These are phyloP conservation scores for barley (Hordeum vulgare) DNA, from an alignment of 176 grass and related monocot species.

Conservation along the genomic window DNA sequence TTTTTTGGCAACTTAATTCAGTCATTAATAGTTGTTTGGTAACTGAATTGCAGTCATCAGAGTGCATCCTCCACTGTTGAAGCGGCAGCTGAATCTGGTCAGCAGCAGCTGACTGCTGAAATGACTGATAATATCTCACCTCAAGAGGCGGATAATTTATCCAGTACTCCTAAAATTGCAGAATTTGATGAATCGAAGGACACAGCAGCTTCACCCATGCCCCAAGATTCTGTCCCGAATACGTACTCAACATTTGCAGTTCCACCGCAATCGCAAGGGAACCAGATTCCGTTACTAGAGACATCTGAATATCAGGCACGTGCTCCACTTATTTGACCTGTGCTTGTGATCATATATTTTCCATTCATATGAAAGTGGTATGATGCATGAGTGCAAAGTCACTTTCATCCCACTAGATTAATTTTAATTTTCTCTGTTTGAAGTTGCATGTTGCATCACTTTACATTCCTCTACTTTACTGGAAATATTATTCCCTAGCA, in stretches of 20 bases:
- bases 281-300: constrained; percentile 50
- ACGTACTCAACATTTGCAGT: constrained; percentile 44
- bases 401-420: not conserved
- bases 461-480: not conserved
- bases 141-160: constrained; percentile 16
- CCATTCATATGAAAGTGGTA: not conserved
- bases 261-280: constrained; percentile 23
- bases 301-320: constrained; percentile 48
- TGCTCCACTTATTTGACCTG: constrained; percentile 12
- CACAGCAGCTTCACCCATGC: constrained; percentile 19
- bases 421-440: not conserved
- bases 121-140: constrained; percentile 23
- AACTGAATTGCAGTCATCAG: constrained; percentile 37
- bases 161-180: not conserved
- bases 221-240: constrained; percentile 25
- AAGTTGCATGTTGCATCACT: not conserved
- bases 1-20: constrained; percentile 32
- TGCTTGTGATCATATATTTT: not conserved
- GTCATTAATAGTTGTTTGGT: constrained; percentile 35
- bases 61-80: constrained; percentile 21
- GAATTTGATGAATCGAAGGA: constrained; percentile 40
- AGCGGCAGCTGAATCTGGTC: constrained; percentile 15
- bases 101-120: constrained; percentile 25
- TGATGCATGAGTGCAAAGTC: not conserved
- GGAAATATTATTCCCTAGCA: not conserved